Percentiles rank a stretch among this genome's conserved stretches.
phyloP scores from a whole-genome alignment of 2,329 filamentous ascomycete genomes.

The Aspergillus japonicus region DNA sequence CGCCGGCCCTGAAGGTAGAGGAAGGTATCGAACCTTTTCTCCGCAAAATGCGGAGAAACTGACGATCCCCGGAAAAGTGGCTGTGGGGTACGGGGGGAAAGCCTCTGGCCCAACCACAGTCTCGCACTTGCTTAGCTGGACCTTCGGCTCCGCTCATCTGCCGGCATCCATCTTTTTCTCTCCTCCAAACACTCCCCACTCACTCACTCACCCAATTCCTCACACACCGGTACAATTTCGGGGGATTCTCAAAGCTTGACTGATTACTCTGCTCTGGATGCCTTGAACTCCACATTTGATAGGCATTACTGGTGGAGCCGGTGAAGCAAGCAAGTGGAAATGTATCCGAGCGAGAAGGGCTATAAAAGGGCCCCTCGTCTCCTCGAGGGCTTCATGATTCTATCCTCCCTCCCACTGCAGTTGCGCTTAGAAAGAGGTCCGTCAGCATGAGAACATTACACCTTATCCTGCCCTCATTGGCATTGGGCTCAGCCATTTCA shows the following conservation, averaged over 20 bases:
- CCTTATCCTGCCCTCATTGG: constrained; percentile 17
- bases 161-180: background rate
- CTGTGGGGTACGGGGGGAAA: background rate
- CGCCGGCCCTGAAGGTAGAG: too few species aligned
- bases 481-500: constrained; percentile 20
- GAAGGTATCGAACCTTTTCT: background rate
- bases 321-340: background rate
- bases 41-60: background rate
- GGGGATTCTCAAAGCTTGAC: background rate
- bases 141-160: background rate
- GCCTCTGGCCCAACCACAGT: too few species aligned
- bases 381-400: background rate
- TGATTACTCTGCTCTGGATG: background rate
- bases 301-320: background rate
- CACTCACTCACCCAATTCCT: too few species aligned
- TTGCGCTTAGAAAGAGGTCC: background rate
- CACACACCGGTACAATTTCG: background rate
- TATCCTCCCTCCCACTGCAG: background rate
- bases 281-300: background rate
- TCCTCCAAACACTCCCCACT: background rate
- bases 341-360: background rate
- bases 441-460: constrained; percentile 14
- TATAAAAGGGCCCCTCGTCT: background rate
- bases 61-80: background rate
- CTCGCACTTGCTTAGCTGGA: background rate